Evolutionary conservation across 1,139 yeast species (phyloP), one percentile per base, ranked within the genome.

Genomic region (Eremothecium sinecaudum): DNA sequence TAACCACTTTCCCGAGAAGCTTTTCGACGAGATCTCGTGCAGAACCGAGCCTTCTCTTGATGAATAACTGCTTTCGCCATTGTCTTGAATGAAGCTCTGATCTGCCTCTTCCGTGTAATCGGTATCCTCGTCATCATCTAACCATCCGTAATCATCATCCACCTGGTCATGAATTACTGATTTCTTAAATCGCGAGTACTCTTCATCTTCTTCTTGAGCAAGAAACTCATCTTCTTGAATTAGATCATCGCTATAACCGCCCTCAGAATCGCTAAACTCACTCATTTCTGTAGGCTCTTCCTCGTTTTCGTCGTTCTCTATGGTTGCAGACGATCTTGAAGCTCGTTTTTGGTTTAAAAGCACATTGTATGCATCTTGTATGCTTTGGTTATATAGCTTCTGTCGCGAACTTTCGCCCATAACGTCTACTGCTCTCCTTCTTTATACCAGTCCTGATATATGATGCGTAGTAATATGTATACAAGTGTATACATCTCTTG

Each of bases 41-140:
- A 4, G 6, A 2, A 20, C 20, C 10, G 24, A 32, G 21, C 3
- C 9, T 5, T 8, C 8, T 23, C 11, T 10, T 5, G 13, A 8
- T 23, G 17, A 10, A 18, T 36, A 11, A 21, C 17, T 18, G 16
- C 15, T 12, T 2, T 24, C 35, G 17, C 34, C 35, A 18, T 32
- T 28, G 8, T 38, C 41, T 31, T 28, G 10, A 4, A 36, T 24
- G 24, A 40, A 40, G 26, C 43, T 39, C 20, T 33, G 36, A 23
- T 38, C 42, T 15, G 42, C 42, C 25, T 35, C 37, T 11, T 41
- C 42, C 9, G 39, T 37, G 21, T 37, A 41, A 20, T 41, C 40
- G n/a, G 39, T 34, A 32, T 41, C 40, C n/a, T 32, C 35, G 17
- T 37, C 38, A 29, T 39, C 40, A 19, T 40, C 39, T 2, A 25